These are phyloP conservation scores for Aspergillus sclerotioniger DNA, from an alignment of 495 filamentous ascomycete genomes.

Conservation along the genomic window DNA sequence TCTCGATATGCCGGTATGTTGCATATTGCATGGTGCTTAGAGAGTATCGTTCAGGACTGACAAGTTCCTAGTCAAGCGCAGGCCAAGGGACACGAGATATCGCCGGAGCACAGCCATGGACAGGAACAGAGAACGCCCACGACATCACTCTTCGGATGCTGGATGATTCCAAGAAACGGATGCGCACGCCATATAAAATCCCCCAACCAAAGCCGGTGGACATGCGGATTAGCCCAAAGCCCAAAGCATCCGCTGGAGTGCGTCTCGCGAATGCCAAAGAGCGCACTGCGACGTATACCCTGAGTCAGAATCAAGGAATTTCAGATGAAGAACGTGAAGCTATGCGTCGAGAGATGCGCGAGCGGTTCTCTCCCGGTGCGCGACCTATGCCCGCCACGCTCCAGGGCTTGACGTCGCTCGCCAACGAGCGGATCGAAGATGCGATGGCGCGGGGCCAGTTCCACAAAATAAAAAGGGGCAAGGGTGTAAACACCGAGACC, in stretches of 20 bases:
- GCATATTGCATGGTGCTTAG: not conserved
- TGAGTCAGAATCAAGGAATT: constrained; percentile 57
- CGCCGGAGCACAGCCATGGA: constrained; percentile 74
- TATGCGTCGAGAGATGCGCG: constrained; percentile 68
- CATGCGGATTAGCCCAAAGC: constrained; percentile 54
- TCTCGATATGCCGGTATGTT: constrained; percentile 57
- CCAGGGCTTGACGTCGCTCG: constrained; percentile 75
- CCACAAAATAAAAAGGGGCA: constrained; percentile 79
- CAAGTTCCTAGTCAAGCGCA: constrained; percentile 50
- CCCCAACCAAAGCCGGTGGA: constrained; percentile 55
- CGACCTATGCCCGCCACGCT: constrained; percentile 75
- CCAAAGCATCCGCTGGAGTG: constrained; percentile 46
- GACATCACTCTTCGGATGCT: constrained; percentile 89
- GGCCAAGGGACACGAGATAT: constrained; percentile 70
- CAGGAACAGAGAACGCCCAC: constrained; percentile 66
- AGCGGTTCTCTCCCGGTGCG: constrained; percentile 72
- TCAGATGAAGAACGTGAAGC: constrained; percentile 68
- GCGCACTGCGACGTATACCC: constrained; percentile 66
- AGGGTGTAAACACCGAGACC: constrained; percentile 62
- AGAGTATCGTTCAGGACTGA: not conserved
- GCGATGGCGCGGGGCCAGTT: constrained; percentile 92
- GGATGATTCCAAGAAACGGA: constrained; percentile 68
- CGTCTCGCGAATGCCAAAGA: constrained; percentile 79
- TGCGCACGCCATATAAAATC: constrained; percentile 54
- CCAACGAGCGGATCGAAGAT: constrained; percentile 92